These are phyloP conservation scores for Neurospora sp. DNA, from an alignment of 495 filamentous ascomycete genomes.

Conservation along the genomic window DNA sequence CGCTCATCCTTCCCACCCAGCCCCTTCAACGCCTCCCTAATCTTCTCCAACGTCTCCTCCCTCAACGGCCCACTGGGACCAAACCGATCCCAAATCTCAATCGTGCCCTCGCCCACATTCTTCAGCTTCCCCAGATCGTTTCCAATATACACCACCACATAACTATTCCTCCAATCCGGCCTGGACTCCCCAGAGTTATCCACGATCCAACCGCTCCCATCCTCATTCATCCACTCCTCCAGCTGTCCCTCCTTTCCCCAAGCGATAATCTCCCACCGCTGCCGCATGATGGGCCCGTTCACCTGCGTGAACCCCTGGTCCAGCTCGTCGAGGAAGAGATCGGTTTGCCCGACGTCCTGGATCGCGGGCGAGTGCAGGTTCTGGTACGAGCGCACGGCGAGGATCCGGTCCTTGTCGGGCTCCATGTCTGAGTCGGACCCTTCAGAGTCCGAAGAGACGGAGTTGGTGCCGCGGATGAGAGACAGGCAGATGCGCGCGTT, in stretches of 20 bases:
- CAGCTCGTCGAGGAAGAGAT: not conserved
- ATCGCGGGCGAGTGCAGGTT: not conserved
- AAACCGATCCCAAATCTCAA: conserved; percentile 8
- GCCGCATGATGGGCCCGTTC: not conserved
- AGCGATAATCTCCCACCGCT: not conserved
- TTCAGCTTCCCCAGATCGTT: not conserved
- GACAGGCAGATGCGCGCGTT: not conserved
- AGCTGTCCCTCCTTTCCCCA: conserved; percentile 13
- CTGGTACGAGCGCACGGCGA: not conserved
- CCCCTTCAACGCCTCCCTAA: conserved; percentile 1
- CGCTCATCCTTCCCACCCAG: not conserved
- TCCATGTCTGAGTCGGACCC: not conserved
- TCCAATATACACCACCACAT: conserved; percentile 4
- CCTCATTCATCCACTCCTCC: conserved; percentile 10
- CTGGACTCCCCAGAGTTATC: conserved; percentile 5
- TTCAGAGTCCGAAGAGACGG: not conserved
- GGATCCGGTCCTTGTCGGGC: not conserved
- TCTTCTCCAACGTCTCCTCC: conserved; percentile 4
- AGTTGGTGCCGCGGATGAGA: not conserved
- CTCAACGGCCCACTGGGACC: not conserved
- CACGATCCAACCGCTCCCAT: conserved; percentile 4
- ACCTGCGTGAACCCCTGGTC: not conserved
- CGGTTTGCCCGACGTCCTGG: not conserved
- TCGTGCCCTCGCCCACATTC: not conserved
- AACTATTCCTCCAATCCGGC: conserved; percentile 11